Percentiles rank a stretch among this genome's conserved stretches.
Evolutionary conservation across 805 yeast genomes (phyloP).

Genomic region (Saccharomyces jurei): DNA sequence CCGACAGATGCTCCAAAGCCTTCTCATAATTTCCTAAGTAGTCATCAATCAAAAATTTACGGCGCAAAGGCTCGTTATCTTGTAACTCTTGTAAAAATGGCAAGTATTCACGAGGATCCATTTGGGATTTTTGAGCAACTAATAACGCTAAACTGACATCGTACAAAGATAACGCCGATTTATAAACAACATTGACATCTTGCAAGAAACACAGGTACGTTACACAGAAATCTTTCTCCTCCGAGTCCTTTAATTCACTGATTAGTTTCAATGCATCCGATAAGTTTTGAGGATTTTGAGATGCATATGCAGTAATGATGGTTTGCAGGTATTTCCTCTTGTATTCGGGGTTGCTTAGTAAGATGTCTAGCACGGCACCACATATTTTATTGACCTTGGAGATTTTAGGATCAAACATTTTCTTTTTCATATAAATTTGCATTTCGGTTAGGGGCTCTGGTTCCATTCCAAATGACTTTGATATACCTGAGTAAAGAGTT

Average conservation of each 20-base stretch:
- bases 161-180: conserved; percentile 72
- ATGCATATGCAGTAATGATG: conserved; percentile 83
- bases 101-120: conserved; percentile 93
- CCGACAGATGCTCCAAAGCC: conserved; percentile 61
- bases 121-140: conserved; percentile 93
- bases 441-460: conserved; percentile 30
- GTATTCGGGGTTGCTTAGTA: conserved; percentile 42
- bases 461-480: conserved; percentile 23
- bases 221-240: conserved; percentile 53
- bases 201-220: conserved; percentile 84
- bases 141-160: conserved; percentile 71
- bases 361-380: conserved; percentile 52
- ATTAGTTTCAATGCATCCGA: conserved; percentile 64
- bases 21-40: conserved; percentile 56
- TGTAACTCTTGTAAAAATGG: conserved; percentile 83
- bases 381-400: conserved; percentile 75
- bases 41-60: conserved; percentile 72
- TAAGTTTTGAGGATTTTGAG: conserved; percentile 81
- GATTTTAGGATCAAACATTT: conserved; percentile 31
- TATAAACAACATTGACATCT: conserved; percentile 78
- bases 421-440: conserved; percentile 37
- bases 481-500: conserved; percentile 37
- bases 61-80: conserved; percentile 55
- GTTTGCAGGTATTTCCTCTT: conserved; percentile 60
- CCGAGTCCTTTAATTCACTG: conserved; percentile 40